Base-by-base conservation (phyloP, 108 stramenopile genomes). In the Nitzschia sp. region DNA sequence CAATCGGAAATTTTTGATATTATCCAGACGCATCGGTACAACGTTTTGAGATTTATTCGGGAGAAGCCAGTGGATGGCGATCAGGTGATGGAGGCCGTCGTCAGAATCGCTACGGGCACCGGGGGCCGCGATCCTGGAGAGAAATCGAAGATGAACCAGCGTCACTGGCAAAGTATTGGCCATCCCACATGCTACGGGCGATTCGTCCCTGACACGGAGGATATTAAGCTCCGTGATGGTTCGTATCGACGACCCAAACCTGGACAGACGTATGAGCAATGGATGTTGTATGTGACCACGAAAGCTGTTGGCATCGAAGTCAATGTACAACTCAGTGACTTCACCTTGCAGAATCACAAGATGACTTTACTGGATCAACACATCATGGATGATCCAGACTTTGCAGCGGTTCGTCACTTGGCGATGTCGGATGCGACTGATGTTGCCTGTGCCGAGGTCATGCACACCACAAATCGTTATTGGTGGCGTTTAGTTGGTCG, bases 401-500 rank as follows among this genome's bases (percentile, higher is more conserved):
- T 99, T 71, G 72, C 73, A 24, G 64, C 79, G 32, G 82, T 85
- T 9, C 76, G 80, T 18, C 77, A 72, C 59, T 72, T 75, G 9
- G 88, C 84, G 11, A 64, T 91, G 51, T 76, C 66, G 13, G 88
- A 89, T 46, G 92, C 93, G 29, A 72, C 80, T 0, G 94, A 95
- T 76, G 76, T 91, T 19, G 93, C 95, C 0, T 99, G 99, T 75
- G 98, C 98, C 11, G 99, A 99, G 68, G 97, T 99, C 11, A 87
- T 96, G 73, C 95, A 98, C 82, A 97, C 98, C 5, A 89, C 85
- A 23, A 93, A 95, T 74, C 86, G 99, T 17, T 95, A 84, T 28
- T 97, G 97, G 95, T 94, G 97, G 86, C 92, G 99, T 27, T 72
- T 98, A 55, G 96, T 99, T 36, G 99, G 99, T 0, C 87, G 92